Conservation (phyloP, 805 yeast genomes). For the Yarrowia alimentaria region DNA sequence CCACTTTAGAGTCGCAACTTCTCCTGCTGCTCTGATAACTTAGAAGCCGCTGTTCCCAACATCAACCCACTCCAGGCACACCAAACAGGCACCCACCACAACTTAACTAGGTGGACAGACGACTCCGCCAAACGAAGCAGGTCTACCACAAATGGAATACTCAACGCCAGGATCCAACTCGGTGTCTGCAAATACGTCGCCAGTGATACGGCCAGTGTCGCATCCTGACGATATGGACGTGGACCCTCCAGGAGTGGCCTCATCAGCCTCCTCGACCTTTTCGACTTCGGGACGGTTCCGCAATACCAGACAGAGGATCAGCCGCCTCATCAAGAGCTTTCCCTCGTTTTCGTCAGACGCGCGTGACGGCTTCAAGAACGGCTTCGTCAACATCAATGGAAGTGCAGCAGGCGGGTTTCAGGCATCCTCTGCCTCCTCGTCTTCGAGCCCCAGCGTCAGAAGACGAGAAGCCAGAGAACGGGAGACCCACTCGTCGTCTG, state of each 20-base stretch:
- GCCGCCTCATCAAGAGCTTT: slow-evolving; percentile 10
- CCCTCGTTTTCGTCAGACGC: slow-evolving; percentile 17
- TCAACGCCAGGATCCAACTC: slow-evolving; percentile 6
- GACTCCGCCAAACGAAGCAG: no score
- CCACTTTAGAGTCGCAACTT: no score
- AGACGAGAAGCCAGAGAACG: slow-evolving; percentile 6
- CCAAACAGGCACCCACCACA: no score
- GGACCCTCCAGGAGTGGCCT: slow-evolving; percentile 5
- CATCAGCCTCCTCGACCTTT: slow-evolving; percentile 8
- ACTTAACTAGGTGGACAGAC: no score
- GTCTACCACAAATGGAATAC: not conserved
- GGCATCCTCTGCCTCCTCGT: slow-evolving; percentile 2
- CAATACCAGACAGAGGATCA: slow-evolving; percentile 17
- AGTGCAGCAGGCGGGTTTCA: slow-evolving; percentile 11
- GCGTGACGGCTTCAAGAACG: slow-evolving; percentile 9
- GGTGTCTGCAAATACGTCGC: slow-evolving; percentile 5
- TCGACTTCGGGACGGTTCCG: slow-evolving; percentile 16
- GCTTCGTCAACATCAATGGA: slow-evolving; percentile 5
- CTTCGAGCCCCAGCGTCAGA: not conserved
- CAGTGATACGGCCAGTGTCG: slow-evolving; percentile 3
- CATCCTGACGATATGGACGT: slow-evolving; percentile 10
- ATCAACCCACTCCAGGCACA: no score
- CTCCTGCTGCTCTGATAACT: no score
- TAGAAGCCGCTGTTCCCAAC: no score
- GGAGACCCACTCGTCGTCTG: not conserved